phyloP scores from a whole-genome alignment of 306 rosid species.

The Potentilla sterilis region DNA sequence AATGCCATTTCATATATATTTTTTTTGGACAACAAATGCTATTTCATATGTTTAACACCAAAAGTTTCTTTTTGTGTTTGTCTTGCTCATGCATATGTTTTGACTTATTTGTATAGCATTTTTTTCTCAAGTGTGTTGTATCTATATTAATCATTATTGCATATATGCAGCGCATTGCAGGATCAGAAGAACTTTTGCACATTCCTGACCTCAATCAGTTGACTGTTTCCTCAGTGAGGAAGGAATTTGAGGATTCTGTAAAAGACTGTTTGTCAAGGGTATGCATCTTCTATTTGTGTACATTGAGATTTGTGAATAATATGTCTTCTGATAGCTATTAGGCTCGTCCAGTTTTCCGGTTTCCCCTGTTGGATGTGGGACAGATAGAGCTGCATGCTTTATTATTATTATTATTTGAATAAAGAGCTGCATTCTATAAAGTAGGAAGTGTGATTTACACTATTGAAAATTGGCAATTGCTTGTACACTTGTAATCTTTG shows the following conservation, averaged over 20 bases:
- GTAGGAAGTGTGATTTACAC: neutral
- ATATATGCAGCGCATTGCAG: conserved; percentile 62
- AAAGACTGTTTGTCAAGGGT: conserved; percentile 58
- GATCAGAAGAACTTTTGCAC: conserved; percentile 64
- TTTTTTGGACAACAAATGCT: neutral
- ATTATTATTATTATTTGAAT: too few relatives aligned
- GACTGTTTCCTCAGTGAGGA: conserved; percentile 36
- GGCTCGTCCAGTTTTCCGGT: neutral
- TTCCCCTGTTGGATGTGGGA: neutral
- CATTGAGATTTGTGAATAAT: neutral
- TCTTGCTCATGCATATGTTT: neutral
- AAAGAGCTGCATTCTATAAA: neutral
- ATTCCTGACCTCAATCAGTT: conserved; percentile 41
- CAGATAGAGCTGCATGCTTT: neutral
- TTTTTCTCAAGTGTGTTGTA: neutral
- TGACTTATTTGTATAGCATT: neutral
- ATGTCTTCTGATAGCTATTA: neutral
- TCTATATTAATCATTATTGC: neutral
- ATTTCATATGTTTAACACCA: neutral
- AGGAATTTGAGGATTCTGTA: conserved; percentile 58
- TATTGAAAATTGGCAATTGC: neutral
- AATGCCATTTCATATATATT: neutral
- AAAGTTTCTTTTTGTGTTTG: neutral
- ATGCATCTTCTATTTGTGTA: neutral
- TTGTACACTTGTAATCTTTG: neutral